Base-by-base conservation (phyloP, 441 rosid species). In the Adansonia gregorii region DNA sequence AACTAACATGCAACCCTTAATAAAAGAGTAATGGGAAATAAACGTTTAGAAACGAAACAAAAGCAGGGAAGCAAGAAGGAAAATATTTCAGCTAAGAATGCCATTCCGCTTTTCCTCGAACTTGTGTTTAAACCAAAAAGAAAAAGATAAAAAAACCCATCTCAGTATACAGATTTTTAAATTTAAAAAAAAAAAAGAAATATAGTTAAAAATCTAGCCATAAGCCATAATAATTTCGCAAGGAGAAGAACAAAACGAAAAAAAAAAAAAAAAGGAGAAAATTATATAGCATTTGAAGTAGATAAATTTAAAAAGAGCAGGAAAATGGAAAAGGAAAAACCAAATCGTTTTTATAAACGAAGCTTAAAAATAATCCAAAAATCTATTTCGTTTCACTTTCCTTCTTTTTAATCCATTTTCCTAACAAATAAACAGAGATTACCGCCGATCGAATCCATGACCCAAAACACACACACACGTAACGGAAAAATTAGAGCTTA, bases 401-500 rank as follows among this genome's bases (percentile, higher is more conserved):
- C 52, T 78, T 43, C 59, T 63, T 8, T 17, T 61, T 11, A 45
- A 22, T 9, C 75, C 72, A 67, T 41, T 39, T 65, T 31, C 52
- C 52, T 27, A 51, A 39, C 60, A 77, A 65, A 77, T 64, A 84
- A 22, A 60, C n/a, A 60, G 65, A 60, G 8, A 60, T 39, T 65
- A 74, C 39, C 45, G 35, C 9, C n/a, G 4, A 19, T 9, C 10
- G 14, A 49, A 64, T 45, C 17, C 41, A 64, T 20, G 11, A 20
- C 56, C 14, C 4, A 17, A 19, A 56, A 52, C 5, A 51, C 9
- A 20, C 31, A 11, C 1, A 35, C 39, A 35, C 39, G 39, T 3
- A n/a, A 49, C 15, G 6, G 39, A 6, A 45, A 35, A 27, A 49
- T 20, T 8, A 9, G 45, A 17, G 72, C 92, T 80, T 72, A 88